These are phyloP conservation scores for Ophiostoma populinum DNA, from an alignment of 2,329 filamentous ascomycete genomes.

Conservation along the genomic window DNA sequence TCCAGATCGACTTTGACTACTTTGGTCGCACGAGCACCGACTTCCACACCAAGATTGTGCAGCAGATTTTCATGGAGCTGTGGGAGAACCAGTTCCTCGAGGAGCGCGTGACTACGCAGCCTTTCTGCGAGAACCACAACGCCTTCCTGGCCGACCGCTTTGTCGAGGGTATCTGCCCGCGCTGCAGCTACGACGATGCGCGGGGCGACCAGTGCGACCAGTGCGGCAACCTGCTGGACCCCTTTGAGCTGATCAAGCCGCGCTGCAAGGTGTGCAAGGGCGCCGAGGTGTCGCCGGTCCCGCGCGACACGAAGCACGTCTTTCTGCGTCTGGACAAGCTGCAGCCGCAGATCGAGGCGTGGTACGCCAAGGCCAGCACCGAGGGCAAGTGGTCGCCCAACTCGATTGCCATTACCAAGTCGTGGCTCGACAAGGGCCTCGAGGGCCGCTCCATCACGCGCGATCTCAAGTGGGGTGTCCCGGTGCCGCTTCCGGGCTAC, in stretches of 20 bases:
- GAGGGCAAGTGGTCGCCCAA: slow-evolving; percentile 65
- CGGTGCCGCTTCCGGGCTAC: slow-evolving; percentile 35
- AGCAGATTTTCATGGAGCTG: slow-evolving; percentile 78
- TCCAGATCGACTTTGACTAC: slow-evolving; percentile 84
- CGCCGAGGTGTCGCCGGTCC: slow-evolving; percentile 62
- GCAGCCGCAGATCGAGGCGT: slow-evolving; percentile 58
- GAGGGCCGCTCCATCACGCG: slow-evolving; percentile 78
- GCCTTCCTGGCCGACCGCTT: slow-evolving; percentile 72
- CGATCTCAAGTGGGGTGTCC: slow-evolving; percentile 78
- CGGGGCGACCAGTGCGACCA: slow-evolving; percentile 48
- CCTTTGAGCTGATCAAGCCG: slow-evolving; percentile 62
- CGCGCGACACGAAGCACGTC: slow-evolving; percentile 73
- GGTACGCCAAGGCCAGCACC: slow-evolving; percentile 55
- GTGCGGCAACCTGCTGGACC: slow-evolving; percentile 55
- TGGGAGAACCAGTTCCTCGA: slow-evolving; percentile 76
- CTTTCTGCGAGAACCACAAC: slow-evolving; percentile 56
- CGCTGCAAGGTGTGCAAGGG: slow-evolving; percentile 90
- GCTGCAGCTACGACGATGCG: slow-evolving; percentile 55
- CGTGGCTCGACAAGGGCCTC: slow-evolving; percentile 70
- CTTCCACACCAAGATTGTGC: slow-evolving; percentile 82
- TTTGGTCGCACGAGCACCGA: slow-evolving; percentile 84
- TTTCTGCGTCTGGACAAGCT: slow-evolving; percentile 77
- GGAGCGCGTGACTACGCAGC: slow-evolving; percentile 74
- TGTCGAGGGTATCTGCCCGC: slow-evolving; percentile 61
- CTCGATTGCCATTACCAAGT: slow-evolving; percentile 57